phyloP scores from a whole-genome alignment of 768 basidiomycete species.

The Suillus spraguei region DNA sequence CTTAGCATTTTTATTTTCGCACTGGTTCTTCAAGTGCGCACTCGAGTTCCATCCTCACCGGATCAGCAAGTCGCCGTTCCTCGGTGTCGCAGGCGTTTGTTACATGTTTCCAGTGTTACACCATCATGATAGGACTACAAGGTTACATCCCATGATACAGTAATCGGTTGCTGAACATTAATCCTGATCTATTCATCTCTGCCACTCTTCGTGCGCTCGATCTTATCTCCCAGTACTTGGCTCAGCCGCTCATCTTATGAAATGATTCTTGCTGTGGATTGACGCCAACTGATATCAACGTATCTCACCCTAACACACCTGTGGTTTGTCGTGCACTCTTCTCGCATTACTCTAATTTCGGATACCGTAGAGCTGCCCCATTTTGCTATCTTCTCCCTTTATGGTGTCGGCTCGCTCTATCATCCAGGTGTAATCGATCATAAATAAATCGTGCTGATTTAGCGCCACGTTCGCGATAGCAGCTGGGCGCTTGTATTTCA shows the following conservation, averaged over 20 bases:
- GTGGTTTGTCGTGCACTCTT: neutral
- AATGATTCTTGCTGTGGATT: neutral
- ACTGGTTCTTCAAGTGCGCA: too few relatives aligned
- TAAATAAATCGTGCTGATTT: neutral
- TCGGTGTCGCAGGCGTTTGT: neutral
- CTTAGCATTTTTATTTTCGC: too few relatives aligned
- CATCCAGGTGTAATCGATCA: neutral
- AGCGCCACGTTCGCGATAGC: neutral
- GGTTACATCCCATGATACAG: neutral
- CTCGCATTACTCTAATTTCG: neutral
- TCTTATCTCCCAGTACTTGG: neutral
- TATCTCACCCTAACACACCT: neutral
- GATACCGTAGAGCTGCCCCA: neutral
- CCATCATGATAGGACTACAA: neutral
- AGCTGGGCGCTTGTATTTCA: neutral
- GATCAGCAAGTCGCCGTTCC: neutral
- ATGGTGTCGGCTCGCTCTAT: neutral
- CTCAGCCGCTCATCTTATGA: neutral
- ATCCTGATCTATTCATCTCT: too few relatives aligned
- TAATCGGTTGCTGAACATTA: neutral
- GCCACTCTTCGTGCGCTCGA: neutral
- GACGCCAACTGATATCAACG: too few relatives aligned
- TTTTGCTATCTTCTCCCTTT: too few relatives aligned
- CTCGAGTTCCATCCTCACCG: too few relatives aligned
- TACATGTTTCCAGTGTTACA: neutral